A percentile compares a stretch with the other conserved stretches of the same genome.
These are phyloP conservation scores for Chaetomium olivaceum DNA, from an alignment of 2,329 filamentous ascomycete species.

Conservation along the genomic window DNA sequence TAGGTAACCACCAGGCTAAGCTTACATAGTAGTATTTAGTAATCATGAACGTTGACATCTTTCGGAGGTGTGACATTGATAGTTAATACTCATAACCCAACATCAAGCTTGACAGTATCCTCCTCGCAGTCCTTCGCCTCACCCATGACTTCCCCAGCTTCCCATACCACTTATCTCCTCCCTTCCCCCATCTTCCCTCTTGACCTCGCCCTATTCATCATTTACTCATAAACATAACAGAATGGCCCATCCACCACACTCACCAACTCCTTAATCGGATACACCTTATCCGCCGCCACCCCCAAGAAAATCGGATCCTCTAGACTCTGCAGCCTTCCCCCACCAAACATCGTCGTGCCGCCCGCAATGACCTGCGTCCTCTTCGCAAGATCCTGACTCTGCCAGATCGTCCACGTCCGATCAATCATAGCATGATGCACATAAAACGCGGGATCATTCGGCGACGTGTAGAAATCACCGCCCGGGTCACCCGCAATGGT, in stretches of 20 bases:
- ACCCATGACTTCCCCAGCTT: background rate
- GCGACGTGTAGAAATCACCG: conserved; percentile 43
- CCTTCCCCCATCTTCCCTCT: background rate
- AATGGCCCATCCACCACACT: conserved; percentile 35
- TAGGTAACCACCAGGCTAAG: background rate
- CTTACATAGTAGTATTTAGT: background rate
- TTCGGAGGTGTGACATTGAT: background rate
- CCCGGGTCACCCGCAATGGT: conserved; percentile 45
- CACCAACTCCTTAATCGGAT: conserved; percentile 32
- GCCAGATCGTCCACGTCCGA: conserved; percentile 38
- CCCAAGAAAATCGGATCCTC: conserved; percentile 35
- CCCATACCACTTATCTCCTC: background rate
- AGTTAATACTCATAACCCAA: background rate
- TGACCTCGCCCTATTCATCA: background rate
- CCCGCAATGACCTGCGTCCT: conserved; percentile 35
- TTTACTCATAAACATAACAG: conserved; percentile 35
- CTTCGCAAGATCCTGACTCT: conserved; percentile 35
- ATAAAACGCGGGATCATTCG: conserved; percentile 39
- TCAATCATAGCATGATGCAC: conserved; percentile 38
- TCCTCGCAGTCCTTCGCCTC: background rate
- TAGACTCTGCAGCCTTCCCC: conserved; percentile 29
- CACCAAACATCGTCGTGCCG: conserved; percentile 36
- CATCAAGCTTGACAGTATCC: background rate
- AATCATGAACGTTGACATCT: background rate
- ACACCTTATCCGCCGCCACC: conserved; percentile 31